Evolutionary conservation across 208 protist genomes (phyloP).

Genomic region (Endotrypanum monterogeii): DNA sequence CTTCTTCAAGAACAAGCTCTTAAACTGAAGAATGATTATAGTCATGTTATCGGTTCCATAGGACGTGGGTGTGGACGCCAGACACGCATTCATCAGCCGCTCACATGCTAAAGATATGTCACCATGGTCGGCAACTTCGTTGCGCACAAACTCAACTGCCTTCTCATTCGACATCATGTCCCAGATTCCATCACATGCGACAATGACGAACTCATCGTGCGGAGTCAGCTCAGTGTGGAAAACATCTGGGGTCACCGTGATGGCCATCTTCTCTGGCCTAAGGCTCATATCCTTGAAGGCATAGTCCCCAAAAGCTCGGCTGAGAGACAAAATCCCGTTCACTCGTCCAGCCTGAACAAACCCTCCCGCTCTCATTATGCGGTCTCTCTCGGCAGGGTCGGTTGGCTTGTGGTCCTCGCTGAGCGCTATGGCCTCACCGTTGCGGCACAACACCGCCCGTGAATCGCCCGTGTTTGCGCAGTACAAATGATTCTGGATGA

Average conservation of each 20-base stretch:
- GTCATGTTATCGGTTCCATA: slow-evolving; percentile 93
- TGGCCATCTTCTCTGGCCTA: slow-evolving; percentile 75
- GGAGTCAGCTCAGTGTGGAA: slow-evolving; percentile 76
- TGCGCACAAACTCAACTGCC: slow-evolving; percentile 88
- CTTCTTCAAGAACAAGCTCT: slow-evolving; percentile 85
- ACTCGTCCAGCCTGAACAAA: slow-evolving; percentile 93
- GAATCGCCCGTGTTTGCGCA: slow-evolving; percentile 95
- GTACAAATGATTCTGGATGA: slow-evolving; percentile 91
- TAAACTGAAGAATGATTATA: slow-evolving; percentile 89
- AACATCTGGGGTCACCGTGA: slow-evolving; percentile 78
- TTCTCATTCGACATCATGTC: slow-evolving; percentile 92
- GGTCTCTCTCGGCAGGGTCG: slow-evolving; percentile 73
- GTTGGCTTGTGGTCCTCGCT: slow-evolving; percentile 96
- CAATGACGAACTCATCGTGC: slow-evolving; percentile 91
- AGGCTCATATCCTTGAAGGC: slow-evolving; percentile 83
- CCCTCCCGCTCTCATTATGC: slow-evolving; percentile 88
- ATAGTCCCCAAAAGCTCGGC: slow-evolving; percentile 95
- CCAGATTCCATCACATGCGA: slow-evolving; percentile 94
- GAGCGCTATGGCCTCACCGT: slow-evolving; percentile 87
- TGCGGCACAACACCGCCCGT: slow-evolving; percentile 84
- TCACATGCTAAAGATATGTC: slow-evolving; percentile 88
- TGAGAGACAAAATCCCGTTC: slow-evolving; percentile 95
- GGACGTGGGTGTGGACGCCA: slow-evolving; percentile 60
- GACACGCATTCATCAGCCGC: slow-evolving; percentile 81
- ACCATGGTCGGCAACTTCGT: slow-evolving; percentile 81